These are phyloP conservation scores for Taphrina confusa DNA, from an alignment of 1,139 yeast genomes.

Conservation along the genomic window DNA sequence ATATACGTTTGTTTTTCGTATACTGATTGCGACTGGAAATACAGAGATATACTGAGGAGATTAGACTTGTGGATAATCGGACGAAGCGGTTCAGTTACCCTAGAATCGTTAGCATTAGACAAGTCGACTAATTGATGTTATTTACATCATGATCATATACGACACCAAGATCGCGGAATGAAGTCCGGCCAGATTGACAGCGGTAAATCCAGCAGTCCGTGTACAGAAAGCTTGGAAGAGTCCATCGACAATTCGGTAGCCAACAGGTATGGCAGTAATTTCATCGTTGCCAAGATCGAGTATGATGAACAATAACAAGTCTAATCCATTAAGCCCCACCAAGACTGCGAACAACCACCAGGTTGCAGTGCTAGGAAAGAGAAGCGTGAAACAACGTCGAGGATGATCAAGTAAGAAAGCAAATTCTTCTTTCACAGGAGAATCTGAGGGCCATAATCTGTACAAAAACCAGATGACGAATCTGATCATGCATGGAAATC, in stretches of 20 bases:
- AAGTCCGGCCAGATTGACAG: conserved; percentile 64
- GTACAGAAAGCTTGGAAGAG: conserved; percentile 88
- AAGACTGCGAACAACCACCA: conserved; percentile 88
- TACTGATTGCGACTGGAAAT: conserved; percentile 90
- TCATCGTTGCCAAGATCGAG: conserved; percentile 62
- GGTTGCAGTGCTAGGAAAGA: conserved; percentile 89
- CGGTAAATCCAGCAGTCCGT: conserved; percentile 88
- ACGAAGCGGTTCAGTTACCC: too few species aligned
- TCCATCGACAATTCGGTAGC: conserved; percentile 75
- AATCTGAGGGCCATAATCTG: conserved; percentile 32
- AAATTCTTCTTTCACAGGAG: conserved; percentile 48
- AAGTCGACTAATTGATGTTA: neutral
- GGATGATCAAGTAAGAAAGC: conserved; percentile 93
- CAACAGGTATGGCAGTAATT: conserved; percentile 57
- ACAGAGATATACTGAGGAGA: conserved; percentile 72
- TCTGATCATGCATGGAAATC: conserved; percentile 38
- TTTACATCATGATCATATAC: conserved; percentile 85
- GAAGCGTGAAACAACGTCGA: conserved; percentile 87
- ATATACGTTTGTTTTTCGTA: conserved; percentile 93
- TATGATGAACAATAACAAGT: conserved; percentile 73
- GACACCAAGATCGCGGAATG: conserved; percentile 93
- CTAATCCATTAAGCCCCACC: conserved; percentile 70
- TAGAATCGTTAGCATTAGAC: neutral
- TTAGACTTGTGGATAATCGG: too few species aligned
- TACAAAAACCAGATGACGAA: conserved; percentile 35